phyloP scores from a whole-genome alignment of 352 stramenopile genomes.

The Pythium brachiatum region DNA sequence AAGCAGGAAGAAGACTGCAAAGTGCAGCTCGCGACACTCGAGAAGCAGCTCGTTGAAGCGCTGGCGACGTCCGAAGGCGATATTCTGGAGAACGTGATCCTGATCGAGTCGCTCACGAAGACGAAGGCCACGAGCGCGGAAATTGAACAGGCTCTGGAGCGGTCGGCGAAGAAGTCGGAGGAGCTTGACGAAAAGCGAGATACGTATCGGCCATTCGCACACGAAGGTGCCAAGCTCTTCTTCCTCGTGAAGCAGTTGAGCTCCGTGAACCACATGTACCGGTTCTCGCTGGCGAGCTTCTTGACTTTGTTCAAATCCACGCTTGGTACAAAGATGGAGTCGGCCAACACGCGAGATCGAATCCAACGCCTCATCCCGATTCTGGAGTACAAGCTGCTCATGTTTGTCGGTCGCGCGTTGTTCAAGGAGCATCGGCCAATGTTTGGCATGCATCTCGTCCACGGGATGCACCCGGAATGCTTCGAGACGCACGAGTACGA shows the following conservation, averaged over 20 bases:
- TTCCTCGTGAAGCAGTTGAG: slow-evolving; percentile 92
- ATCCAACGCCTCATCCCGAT: slow-evolving; percentile 84
- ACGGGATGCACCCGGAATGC: slow-evolving; percentile 89
- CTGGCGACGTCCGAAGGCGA: slow-evolving; percentile 94
- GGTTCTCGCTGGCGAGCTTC: slow-evolving; percentile 92
- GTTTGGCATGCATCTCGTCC: slow-evolving; percentile 93
- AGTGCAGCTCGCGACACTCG: slow-evolving; percentile 89
- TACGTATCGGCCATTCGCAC: slow-evolving; percentile 87
- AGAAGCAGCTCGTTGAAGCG: slow-evolving; percentile 92
- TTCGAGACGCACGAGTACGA: slow-evolving; percentile 94
- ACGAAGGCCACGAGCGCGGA: slow-evolving; percentile 92
- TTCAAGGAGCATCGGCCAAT: slow-evolving; percentile 94
- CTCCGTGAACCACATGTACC: slow-evolving; percentile 94
- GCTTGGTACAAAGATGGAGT: slow-evolving; percentile 81
- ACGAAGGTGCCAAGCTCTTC: slow-evolving; percentile 89
- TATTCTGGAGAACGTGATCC: slow-evolving; percentile 92
- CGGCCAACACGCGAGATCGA: slow-evolving; percentile 66
- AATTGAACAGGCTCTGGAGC: slow-evolving; percentile 87
- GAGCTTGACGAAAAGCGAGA: slow-evolving; percentile 93
- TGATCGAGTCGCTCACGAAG: slow-evolving; percentile 93
- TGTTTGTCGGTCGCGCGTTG: slow-evolving; percentile 89
- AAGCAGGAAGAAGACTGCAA: slow-evolving; percentile 94
- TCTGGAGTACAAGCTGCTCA: slow-evolving; percentile 88
- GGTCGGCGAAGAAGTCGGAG: slow-evolving; percentile 87
- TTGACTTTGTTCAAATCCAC: slow-evolving; percentile 85